Base-by-base conservation (phyloP, 768 basidiomycete species). In the Suillus clintonianus region DNA sequence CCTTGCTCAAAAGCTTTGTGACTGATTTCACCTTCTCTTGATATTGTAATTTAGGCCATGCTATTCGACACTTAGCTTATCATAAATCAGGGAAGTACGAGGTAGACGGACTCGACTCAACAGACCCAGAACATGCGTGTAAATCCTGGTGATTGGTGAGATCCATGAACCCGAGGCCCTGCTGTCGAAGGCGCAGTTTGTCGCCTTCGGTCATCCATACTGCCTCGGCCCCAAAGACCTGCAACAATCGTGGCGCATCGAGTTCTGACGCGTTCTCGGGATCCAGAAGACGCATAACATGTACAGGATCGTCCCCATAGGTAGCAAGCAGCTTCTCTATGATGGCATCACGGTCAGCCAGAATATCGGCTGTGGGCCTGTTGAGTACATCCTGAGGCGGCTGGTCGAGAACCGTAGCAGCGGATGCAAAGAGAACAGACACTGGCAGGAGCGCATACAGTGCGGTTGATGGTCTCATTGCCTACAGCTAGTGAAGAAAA, bases 61-160 rank as follows among this genome's bases (percentile, higher is more conserved):
- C 70, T 69, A 45, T 11, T 74, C 71, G 19, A 78, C 79, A 63
- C 19, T 85, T 76, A 67, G 82, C 83, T 37, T 77, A 77, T 24
- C 11, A 56, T 32, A 60, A 54, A 15, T 39, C 10, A 32, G 14
- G 24, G 17, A 39, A 39, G 37, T 24, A 27, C 36, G 9, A 37
- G 36, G 24, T 43, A 14, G 9, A 65, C 62, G 11, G 13, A 57
- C 51, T 51, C 59, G 62, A 32, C 17, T 58, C 22, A 2, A 27
- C 48, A 36, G 56, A 27, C 17, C 4, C 14, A 3, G n/a, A 36
- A 15, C 34, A 15, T 19, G 6, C 17, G 15, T 41, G 30, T 7
- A 63, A 30, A 34, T 65, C 57, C 27, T 63, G 56, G 22, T 65
- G 59, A 30, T 61, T 41, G 4, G 65, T 67, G 27, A 59, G 47